Evolutionary conservation across 495 filamentous ascomycete species (phyloP), one percentile per base, ranked within the genome.

Genomic region (Aspergillus wentii): DNA sequence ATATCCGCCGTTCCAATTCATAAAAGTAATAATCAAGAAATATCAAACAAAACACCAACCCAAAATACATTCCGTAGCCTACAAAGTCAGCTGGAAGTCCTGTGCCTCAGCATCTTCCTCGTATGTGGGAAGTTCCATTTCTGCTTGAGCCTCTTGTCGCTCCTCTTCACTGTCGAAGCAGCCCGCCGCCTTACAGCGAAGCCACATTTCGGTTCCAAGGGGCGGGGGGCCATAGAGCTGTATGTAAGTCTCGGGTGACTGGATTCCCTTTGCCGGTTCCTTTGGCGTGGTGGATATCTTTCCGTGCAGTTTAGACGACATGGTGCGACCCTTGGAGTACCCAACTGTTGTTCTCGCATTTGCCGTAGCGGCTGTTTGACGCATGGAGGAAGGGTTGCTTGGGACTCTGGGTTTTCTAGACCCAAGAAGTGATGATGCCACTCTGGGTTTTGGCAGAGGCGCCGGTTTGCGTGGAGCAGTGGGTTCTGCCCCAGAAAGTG

Each of bases 291-390:
- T 41, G 2, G 41, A 17, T 15, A 38, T 19, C 13, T 56, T 59
- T 32, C 61, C 60, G 28, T 59, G 57, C 45, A 78, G 41, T 4
- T 51, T 62, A 8, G 68, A 62, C 6, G 82, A 82, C 10, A 80
- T 73, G 11, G 69, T 71, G 11, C 88, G 74, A 18, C 89, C 87
- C 52, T 83, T 86, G 35, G 77, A 79, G 54, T 89, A 91, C 5
- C 88, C 88, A 18, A 95, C 61, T 0, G 89, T 94, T 31, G 76
- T 84, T 35, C 77, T 75, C 9, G 88, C 90, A 8, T 72, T 75
- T n/a, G 64, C 71, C 5, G 67, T 71, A 14, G 85, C 83, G 5
- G 81, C 78, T 3, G 76, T 63, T 47, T 78, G 63, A 35, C 76
- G 71, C 68, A 79, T 69, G 9, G 61, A 58, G 8, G 78, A 82